Evolutionary conservation across 1,284 basidiomycete species (phyloP), one percentile per base, ranked within the genome.

Genomic region (Ceratobasidium sp.): DNA sequence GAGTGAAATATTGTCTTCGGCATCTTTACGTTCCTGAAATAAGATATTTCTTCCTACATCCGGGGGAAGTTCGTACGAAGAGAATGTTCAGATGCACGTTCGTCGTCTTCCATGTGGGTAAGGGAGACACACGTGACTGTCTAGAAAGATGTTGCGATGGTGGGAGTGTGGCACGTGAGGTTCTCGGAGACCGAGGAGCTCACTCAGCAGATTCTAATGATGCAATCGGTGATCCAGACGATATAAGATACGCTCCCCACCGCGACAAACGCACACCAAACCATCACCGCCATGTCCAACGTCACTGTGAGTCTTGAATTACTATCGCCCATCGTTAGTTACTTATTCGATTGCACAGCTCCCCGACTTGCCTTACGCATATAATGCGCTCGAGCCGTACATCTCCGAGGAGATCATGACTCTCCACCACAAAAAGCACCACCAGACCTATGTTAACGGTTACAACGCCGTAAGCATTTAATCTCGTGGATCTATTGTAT

Each of bases 371-470:
- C 82, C 84, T 36, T 86, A 86, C 80, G 79, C 78, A 31, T 85
- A 85, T 82, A 79, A 83, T 77, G 91, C 90, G n/a, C 88, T 93
- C 75, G 91, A 93, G 82, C 91, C 92, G 15, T 87, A 89, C 81
- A 93, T 94, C 81, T 91, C 89, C 3, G 84, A 87, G 79, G 89
- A 95, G 83, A 97, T 96, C 80, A 96, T 96, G 95, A 91, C 88
- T 75, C 88, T 99, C 76, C 97, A 99, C 84, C 97, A 99, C 87
- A 90, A 90, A 79, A 97, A 96, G 87, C 97, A 99, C 83, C 97
- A 99, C 84, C 93, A 95, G 84, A 89, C 93, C 27, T 98, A 97
- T 83, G 95, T 98, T 76, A 95, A 91, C 80, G 94, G 94, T 8
- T 87, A 97, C 77, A 97, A 98, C 83, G 90, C 95, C 36, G 71